Percentiles rank a stretch among this genome's conserved stretches.
Conservation (phyloP, 441 rosid species). For the Viola pubescens region DNA sequence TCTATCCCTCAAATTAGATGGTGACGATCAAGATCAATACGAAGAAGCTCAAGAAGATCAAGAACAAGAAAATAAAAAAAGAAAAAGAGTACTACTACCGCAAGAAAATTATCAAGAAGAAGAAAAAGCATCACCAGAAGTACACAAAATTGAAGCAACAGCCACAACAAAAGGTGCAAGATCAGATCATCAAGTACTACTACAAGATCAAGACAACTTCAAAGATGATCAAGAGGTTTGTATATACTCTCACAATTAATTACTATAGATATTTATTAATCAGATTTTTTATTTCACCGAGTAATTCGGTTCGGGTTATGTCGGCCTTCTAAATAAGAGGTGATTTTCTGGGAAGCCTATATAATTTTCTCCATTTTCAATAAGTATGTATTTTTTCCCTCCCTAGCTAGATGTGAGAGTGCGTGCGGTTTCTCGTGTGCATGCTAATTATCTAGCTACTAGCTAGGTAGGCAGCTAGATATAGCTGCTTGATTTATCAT, state of each 20-base stretch:
- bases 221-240: too few relatives aligned
- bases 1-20: conserved; percentile 51
- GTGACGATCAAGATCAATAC: conserved; percentile 7
- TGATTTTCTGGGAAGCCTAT: too few relatives aligned
- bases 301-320: too few relatives aligned
- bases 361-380: too few relatives aligned
- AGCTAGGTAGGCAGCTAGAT: not conserved
- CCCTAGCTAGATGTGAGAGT: too few relatives aligned
- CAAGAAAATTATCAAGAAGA: conserved; percentile 5
- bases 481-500: not conserved
- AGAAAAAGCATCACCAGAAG: conserved; percentile 9
- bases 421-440: too few relatives aligned
- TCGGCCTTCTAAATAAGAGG: too few relatives aligned
- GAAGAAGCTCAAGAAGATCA: conserved; percentile 16
- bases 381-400: too few relatives aligned
- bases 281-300: too few relatives aligned
- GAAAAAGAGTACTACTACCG: not conserved
- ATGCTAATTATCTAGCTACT: not conserved
- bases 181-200: not conserved
- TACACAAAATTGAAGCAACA: not conserved
- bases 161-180: not conserved
- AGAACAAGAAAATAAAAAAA: conserved; percentile 6
- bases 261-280: too few relatives aligned
- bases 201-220: not conserved
- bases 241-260: too few relatives aligned